Evolutionary conservation across 2,329 filamentous ascomycete species (phyloP).

Genomic region (Neobulgaria alba): DNA sequence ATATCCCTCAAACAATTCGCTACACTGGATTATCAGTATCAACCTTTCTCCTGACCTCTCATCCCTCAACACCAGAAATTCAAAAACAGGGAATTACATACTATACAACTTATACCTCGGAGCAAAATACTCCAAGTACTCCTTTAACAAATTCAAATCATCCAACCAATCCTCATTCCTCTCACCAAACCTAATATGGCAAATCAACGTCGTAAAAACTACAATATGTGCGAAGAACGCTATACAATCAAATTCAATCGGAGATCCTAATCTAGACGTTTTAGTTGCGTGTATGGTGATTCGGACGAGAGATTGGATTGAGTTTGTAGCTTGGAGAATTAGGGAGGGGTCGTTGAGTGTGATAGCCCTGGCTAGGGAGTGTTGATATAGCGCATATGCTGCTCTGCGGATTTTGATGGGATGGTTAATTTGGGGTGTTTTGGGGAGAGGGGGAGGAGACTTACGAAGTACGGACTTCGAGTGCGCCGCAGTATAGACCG

Average conservation of each 20-base stretch:
- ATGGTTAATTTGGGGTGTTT: not conserved
- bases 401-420: slow-evolving; percentile 1
- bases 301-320: slow-evolving; percentile 7
- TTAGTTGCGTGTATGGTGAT: slow-evolving; percentile 5
- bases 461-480: slow-evolving; percentile 7
- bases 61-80: too few species aligned
- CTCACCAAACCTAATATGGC: slow-evolving; percentile 10
- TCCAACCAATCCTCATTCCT: slow-evolving; percentile 7
- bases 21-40: too few species aligned
- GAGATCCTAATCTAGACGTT: slow-evolving; percentile 1
- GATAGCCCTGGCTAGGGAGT: slow-evolving; percentile 4
- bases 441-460: not conserved
- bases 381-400: slow-evolving; percentile 6
- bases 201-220: slow-evolving; percentile 3
- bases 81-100: not conserved
- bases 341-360: not conserved
- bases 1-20: too few species aligned
- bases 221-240: slow-evolving; percentile 13
- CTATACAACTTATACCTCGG: slow-evolving; percentile 10
- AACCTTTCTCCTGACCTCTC: too few species aligned
- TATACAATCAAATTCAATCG: slow-evolving; percentile 8
- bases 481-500: slow-evolving; percentile 12
- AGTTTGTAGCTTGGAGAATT: slow-evolving; percentile 1
- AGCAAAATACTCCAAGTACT: slow-evolving; percentile 9
- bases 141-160: slow-evolving; percentile 9